Conservation (phyloP, 371 early-diverging fungal species). For the Pancytospora epiphaga region DNA sequence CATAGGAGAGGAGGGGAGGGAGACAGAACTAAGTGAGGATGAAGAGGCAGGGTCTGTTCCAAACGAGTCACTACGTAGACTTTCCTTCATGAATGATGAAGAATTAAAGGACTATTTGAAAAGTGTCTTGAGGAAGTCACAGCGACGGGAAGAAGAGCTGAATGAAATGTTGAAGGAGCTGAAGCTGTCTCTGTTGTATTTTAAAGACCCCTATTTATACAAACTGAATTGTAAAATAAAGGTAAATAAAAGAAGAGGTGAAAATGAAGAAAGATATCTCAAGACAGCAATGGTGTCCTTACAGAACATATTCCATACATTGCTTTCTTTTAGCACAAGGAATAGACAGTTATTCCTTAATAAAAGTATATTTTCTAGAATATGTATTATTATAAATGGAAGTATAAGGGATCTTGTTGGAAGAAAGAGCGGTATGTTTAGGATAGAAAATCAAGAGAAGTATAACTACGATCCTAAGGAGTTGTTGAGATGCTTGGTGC, state of each 20-base stretch:
- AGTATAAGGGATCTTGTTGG: not conserved
- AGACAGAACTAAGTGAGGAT: not conserved
- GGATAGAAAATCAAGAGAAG: not conserved
- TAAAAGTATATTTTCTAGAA: not conserved
- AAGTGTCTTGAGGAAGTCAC: not conserved
- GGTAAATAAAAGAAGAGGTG: not conserved
- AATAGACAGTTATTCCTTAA: slow-evolving; percentile 11
- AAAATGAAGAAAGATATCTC: not conserved
- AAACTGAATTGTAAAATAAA: not conserved
- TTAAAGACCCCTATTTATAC: not conserved
- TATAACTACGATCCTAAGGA: slow-evolving; percentile 2
- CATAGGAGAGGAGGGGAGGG: not conserved
- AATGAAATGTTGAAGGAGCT: not conserved
- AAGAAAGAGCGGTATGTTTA: not conserved
- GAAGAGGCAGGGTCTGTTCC: not conserved
- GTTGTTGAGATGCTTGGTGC: not conserved
- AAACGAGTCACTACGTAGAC: not conserved
- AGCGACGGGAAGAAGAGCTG: not conserved
- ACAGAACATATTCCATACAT: not conserved
- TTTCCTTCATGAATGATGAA: not conserved
- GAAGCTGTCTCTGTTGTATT: not conserved
- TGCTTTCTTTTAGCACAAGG: not conserved
- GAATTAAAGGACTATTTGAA: not conserved
- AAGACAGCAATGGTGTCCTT: not conserved
- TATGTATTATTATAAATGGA: not conserved